Evolutionary conservation across 2,329 filamentous ascomycete genomes (phyloP).

Genomic region (Alternaria atra): DNA sequence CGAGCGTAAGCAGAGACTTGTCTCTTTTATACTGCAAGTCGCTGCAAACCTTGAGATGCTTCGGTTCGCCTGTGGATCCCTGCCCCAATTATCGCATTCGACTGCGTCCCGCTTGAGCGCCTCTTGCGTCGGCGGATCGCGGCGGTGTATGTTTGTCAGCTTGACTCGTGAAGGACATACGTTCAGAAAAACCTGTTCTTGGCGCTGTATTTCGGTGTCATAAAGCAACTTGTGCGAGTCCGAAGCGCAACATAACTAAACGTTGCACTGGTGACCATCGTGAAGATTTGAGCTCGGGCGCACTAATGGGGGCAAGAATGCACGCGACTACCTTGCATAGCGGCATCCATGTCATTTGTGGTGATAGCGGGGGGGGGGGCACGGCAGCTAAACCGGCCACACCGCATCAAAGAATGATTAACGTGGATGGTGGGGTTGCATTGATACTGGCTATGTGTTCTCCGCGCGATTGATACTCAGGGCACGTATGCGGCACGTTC

Average conservation of each 20-base stretch:
- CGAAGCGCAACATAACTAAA: not conserved
- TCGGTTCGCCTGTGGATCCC: constrained; percentile 18
- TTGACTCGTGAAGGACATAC: constrained; percentile 11
- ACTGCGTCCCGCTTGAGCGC: constrained; percentile 10
- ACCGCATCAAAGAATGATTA: constrained; percentile 35
- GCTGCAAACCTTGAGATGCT: constrained; percentile 20
- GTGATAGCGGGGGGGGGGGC: constrained; percentile 1
- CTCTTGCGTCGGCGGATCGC: constrained; percentile 23
- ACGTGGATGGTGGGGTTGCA: constrained; percentile 19
- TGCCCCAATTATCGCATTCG: constrained; percentile 14
- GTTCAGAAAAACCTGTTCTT: constrained; percentile 4
- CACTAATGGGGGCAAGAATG: constrained; percentile 25
- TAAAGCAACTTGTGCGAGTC: constrained; percentile 4
- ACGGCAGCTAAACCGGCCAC: constrained; percentile 24
- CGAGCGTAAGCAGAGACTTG: not conserved
- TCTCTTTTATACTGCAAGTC: constrained; percentile 12
- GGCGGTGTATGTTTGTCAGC: constrained; percentile 19
- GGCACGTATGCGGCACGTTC: constrained; percentile 1
- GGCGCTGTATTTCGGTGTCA: not conserved
- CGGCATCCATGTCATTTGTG: constrained; percentile 4
- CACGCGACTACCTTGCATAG: constrained; percentile 34
- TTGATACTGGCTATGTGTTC: constrained; percentile 21
- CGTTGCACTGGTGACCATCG: not conserved
- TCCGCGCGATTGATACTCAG: constrained; percentile 6
- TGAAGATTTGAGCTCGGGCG: not conserved